A percentile compares a stretch with the other conserved stretches of the same genome.
Evolutionary conservation across 1,284 basidiomycete genomes (phyloP).

Genomic region (Austroboletus niveus): DNA sequence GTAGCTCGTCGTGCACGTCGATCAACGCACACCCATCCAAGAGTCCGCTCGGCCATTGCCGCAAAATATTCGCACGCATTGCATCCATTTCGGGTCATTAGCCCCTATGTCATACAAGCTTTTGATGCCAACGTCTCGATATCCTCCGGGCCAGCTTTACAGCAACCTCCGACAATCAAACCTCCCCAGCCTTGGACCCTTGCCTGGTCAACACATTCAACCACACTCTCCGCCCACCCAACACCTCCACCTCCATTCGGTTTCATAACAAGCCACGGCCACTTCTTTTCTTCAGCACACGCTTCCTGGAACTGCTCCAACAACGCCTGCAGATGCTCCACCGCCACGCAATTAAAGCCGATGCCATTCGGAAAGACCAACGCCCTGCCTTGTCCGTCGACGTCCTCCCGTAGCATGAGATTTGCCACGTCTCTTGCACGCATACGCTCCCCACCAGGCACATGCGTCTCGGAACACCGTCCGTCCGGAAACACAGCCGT

Average conservation of each 20-base stretch:
- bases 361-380: conserved; percentile 45
- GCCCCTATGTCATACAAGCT: conserved; percentile 10
- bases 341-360: conserved; percentile 72
- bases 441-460: conserved; percentile 27
- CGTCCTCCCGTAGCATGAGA: conserved; percentile 27
- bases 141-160: conserved; percentile 58
- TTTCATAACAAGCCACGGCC: conserved; percentile 65
- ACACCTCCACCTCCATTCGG: conserved; percentile 60
- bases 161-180: conserved; percentile 71
- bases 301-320: conserved; percentile 33
- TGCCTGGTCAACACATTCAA: conserved; percentile 26
- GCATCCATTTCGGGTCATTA: conserved; percentile 1
- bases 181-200: conserved; percentile 45
- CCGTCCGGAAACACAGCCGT: conserved; percentile 67
- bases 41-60: conserved; percentile 22
- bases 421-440: conserved; percentile 38
- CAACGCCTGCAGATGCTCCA: conserved; percentile 39
- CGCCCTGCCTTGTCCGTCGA: conserved; percentile 15
- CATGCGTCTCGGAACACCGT: conserved; percentile 43
- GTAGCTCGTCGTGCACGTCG: conserved; percentile 13
- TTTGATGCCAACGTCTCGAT: conserved; percentile 38
- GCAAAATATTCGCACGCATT: conserved; percentile 12
- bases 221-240: conserved; percentile 48
- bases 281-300: conserved; percentile 14
- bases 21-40: conserved; percentile 1